Evolutionary conservation across 2,329 filamentous ascomycete genomes (phyloP).

Genomic region (Fulvia fulva): DNA sequence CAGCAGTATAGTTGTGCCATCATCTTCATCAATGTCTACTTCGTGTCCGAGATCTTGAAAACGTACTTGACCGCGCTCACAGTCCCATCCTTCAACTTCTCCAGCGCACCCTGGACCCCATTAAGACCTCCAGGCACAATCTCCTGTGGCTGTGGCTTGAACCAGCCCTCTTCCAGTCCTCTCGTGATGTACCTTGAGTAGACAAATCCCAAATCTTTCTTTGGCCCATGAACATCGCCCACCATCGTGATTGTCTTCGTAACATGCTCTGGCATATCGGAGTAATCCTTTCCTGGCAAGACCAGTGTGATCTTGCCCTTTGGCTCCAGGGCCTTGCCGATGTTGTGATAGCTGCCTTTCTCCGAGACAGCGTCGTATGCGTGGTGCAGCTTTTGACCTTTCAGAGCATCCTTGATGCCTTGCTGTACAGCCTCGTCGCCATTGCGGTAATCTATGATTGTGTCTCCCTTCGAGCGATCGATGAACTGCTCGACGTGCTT

Average conservation of each 20-base stretch:
- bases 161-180: conserved; percentile 35
- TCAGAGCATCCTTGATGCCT: conserved; percentile 31
- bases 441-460: conserved; percentile 57
- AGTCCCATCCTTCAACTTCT: conserved; percentile 56
- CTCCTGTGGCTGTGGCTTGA: conserved; percentile 41
- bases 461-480: conserved; percentile 53
- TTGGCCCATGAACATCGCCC: conserved; percentile 28
- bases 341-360: conserved; percentile 35
- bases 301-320: conserved; percentile 34
- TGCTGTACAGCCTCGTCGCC: conserved; percentile 31
- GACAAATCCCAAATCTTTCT: conserved; percentile 36
- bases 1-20: no score
- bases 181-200: conserved; percentile 31
- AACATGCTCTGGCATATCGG: conserved; percentile 40
- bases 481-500: conserved; percentile 52
- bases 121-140: conserved; percentile 53
- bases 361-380: conserved; percentile 34
- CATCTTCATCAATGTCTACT: conserved; percentile 5
- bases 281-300: conserved; percentile 39
- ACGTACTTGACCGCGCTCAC: conserved; percentile 66
- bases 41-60: conserved; percentile 52
- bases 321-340: conserved; percentile 37
- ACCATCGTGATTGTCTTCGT: conserved; percentile 36
- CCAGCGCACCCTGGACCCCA: conserved; percentile 52
- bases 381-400: conserved; percentile 27